These are phyloP conservation scores for Gossypium sturtianum DNA, from an alignment of 345 rosid genomes.

Conservation along the genomic window DNA sequence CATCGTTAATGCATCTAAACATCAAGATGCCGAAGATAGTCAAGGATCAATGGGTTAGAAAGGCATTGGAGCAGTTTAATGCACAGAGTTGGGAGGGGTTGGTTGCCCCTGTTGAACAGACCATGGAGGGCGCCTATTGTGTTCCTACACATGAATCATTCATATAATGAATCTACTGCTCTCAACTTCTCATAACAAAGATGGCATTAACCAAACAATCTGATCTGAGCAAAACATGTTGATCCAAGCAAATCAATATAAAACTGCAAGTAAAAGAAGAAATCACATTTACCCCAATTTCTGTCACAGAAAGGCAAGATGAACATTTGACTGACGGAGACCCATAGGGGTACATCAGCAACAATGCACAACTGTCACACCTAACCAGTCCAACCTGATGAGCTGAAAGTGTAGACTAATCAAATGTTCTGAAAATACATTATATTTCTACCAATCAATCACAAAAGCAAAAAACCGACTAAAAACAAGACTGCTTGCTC, in stretches of 20 bases:
- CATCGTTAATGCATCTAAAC: neutral
- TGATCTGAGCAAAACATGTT: neutral
- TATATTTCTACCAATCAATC: neutral
- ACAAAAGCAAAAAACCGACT: neutral
- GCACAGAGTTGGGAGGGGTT: constrained; percentile 30
- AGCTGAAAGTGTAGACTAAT: constrained; percentile 35
- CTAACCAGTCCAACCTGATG: constrained; percentile 69
- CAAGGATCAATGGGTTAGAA: neutral
- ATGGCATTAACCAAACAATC: neutral
- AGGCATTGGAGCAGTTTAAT: constrained; percentile 17
- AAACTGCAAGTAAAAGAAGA: neutral
- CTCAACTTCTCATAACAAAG: neutral
- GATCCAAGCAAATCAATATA: neutral
- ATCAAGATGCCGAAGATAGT: neutral
- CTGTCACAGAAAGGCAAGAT: constrained; percentile 63
- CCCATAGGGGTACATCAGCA: constrained; percentile 81
- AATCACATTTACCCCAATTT: constrained; percentile 53
- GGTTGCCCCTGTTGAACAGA: constrained; percentile 62
- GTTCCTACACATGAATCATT: constrained; percentile 38
- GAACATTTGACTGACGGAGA: constrained; percentile 82
- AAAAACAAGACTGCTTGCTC: neutral
- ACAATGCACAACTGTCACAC: constrained; percentile 49
- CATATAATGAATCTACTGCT: neutral
- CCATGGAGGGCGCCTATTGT: constrained; percentile 78
- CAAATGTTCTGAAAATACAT: neutral